phyloP scores from a whole-genome alignment of 208 protist genomes.

The Leishmania mexicana region DNA sequence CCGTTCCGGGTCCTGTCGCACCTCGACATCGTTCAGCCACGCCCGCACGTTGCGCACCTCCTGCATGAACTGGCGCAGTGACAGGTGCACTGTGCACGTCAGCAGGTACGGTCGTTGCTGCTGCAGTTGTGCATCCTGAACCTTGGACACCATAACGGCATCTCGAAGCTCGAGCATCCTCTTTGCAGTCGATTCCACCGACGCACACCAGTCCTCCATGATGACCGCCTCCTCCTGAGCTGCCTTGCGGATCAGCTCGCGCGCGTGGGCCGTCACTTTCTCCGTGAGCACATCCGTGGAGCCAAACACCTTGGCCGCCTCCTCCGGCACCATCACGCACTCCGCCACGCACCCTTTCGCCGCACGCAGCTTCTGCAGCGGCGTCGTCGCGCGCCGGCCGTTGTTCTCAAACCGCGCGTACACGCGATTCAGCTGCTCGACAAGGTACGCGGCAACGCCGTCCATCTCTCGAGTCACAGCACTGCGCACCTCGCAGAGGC shows the following conservation, averaged over 20 bases:
- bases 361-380: slow-evolving; percentile 67
- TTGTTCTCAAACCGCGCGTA: slow-evolving; percentile 68
- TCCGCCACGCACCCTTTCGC: slow-evolving; percentile 67
- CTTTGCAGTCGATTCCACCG: slow-evolving; percentile 41
- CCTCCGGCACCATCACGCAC: slow-evolving; percentile 57
- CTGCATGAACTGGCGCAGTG: slow-evolving; percentile 62
- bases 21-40: slow-evolving; percentile 40
- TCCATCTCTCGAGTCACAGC: slow-evolving; percentile 61
- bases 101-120: slow-evolving; percentile 36
- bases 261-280: slow-evolving; percentile 40
- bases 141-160: slow-evolving; percentile 41
- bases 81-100: slow-evolving; percentile 56
- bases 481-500: slow-evolving; percentile 47
- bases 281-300: slow-evolving; percentile 34
- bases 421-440: slow-evolving; percentile 60
- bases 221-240: slow-evolving; percentile 24
- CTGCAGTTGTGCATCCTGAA: slow-evolving; percentile 14
- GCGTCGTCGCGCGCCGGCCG: slow-evolving; percentile 56
- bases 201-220: slow-evolving; percentile 45
- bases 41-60: slow-evolving; percentile 72
- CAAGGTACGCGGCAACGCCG: slow-evolving; percentile 48
- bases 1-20: slow-evolving; percentile 11
- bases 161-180: slow-evolving; percentile 50
- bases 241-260: slow-evolving; percentile 35
- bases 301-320: slow-evolving; percentile 64